Base-by-base conservation (phyloP, 2,329 filamentous ascomycete species). In the Fusarium nelsonii region DNA sequence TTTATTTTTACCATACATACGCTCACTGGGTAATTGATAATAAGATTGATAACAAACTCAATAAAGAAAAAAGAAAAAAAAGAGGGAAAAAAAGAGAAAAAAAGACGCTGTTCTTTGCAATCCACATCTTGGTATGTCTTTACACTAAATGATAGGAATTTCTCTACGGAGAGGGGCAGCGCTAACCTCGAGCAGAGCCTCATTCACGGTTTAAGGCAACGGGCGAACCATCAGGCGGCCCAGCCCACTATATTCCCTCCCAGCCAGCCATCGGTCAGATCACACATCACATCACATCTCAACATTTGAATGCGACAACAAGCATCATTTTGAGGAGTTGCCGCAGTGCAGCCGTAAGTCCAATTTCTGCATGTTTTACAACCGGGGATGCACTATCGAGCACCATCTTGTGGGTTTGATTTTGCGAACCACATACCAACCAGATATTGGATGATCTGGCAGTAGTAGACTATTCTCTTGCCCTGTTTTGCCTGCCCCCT, bases 131-230 rank as follows among this genome's bases (percentile, higher is more conserved):
- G 18, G 58, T 61, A 34, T 6, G 58, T 59, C 30, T 11, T 40
- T 33, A 20, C 33, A 8, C 8, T 30, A 30, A 39, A n/a, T 40
- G 34, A 36, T 15, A 14, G 40, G 12, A 20, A 30, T 28, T 33
- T 4, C 10, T 8, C 28, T 10, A 30, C 28, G 9, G 34, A 16
- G 48, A 28, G 36, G 57, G 60, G 48, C 16, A 39, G 34, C 20
- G 15, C 41, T 63, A 45, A 63, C 18, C 11, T 33, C 10, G 16
- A 12, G 41, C 60, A 63, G 60, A 63, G 60, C 60, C 60, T 28
- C 59, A 63, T 34, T 26, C 6, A 11, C 14, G 23, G 6, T 20
- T 20, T 9, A 11, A 49, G 44, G 37, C 37, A 59, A 12, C 43
- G 28, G 57, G 60, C 60, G 60, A 63, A 49, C 60, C 60, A 63